phyloP scores from a whole-genome alignment of 768 basidiomycete species.

The Dacryopinax primogenitus region DNA sequence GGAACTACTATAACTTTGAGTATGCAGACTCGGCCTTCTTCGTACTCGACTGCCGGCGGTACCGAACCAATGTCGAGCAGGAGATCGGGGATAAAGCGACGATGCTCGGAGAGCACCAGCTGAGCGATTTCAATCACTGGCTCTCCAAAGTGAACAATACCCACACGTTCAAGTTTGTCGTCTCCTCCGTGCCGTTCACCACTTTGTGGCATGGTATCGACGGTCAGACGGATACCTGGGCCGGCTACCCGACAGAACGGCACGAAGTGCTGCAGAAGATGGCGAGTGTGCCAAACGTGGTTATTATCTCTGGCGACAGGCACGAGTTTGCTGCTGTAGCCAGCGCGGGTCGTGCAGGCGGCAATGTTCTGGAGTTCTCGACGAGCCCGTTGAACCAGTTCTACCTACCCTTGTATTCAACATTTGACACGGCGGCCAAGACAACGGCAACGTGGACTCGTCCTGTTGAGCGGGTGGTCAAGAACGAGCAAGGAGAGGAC shows the following conservation, averaged over 20 bases:
- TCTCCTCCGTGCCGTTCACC: conserved; percentile 62
- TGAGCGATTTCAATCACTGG: conserved; percentile 51
- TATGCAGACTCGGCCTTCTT: conserved; percentile 63
- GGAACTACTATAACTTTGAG: conserved; percentile 46
- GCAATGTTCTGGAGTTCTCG: conserved; percentile 46
- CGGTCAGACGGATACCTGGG: conserved; percentile 56
- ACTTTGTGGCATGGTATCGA: conserved; percentile 50
- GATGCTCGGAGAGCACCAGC: conserved; percentile 59
- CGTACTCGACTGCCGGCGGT: conserved; percentile 58
- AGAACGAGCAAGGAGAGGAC: conserved; percentile 17
- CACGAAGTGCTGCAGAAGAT: conserved; percentile 43
- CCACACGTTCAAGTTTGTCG: conserved; percentile 63
- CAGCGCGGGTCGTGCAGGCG: conserved; percentile 33
- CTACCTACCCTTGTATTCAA: conserved; percentile 47
- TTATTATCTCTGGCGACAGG: conserved; percentile 58
- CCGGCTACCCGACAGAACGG: conserved; percentile 48
- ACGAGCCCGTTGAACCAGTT: conserved; percentile 53
- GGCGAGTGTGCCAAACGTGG: conserved; percentile 55
- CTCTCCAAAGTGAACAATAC: conserved; percentile 53
- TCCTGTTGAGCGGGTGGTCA: conserved; percentile 15
- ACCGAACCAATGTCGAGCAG: conserved; percentile 36
- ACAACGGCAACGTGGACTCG: neutral
- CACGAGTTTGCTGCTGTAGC: conserved; percentile 69
- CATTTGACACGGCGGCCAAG: conserved; percentile 19
- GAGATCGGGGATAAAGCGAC: conserved; percentile 31